These are phyloP conservation scores for Dysphania ambrosioides DNA, from an alignment of 148 eudicot species.

Conservation along the genomic window DNA sequence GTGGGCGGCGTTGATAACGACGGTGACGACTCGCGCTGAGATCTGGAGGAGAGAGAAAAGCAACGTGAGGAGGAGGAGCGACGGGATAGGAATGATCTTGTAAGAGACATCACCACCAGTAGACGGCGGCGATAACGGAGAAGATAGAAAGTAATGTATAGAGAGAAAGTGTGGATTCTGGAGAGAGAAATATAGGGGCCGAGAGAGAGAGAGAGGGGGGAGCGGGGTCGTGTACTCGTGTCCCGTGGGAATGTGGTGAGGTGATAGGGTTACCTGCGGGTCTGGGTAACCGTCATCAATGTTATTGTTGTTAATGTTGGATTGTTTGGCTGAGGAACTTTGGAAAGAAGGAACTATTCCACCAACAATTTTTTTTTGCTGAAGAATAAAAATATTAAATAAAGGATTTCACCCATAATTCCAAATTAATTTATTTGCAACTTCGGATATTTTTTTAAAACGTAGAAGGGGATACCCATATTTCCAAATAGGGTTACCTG, in stretches of 20 bases:
- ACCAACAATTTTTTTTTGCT: too few relatives aligned
- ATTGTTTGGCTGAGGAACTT: background rate
- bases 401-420: too few relatives aligned
- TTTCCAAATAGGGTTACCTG: too few relatives aligned
- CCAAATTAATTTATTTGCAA: too few relatives aligned
- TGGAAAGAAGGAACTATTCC: background rate
- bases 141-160: constrained; percentile 35
- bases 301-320: background rate
- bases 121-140: constrained; percentile 18
- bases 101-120: constrained; percentile 42
- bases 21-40: constrained; percentile 30
- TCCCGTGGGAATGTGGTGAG: too few relatives aligned
- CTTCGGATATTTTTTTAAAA: too few relatives aligned
- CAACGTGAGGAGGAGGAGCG: constrained; percentile 48
- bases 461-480: too few relatives aligned
- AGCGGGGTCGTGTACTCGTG: too few relatives aligned
- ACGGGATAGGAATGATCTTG: constrained; percentile 55
- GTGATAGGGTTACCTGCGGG: constrained; percentile 1
- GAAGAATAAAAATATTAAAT: too few relatives aligned
- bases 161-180: constrained; percentile 27
- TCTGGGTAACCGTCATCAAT: constrained; percentile 4
- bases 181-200: constrained; percentile 4
- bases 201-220: constrained; percentile 22
- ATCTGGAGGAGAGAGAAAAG: constrained; percentile 55
- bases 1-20: constrained; percentile 8